Evolutionary conservation across 441 rosid species (phyloP).

Genomic region (Corymbia citriodora): DNA sequence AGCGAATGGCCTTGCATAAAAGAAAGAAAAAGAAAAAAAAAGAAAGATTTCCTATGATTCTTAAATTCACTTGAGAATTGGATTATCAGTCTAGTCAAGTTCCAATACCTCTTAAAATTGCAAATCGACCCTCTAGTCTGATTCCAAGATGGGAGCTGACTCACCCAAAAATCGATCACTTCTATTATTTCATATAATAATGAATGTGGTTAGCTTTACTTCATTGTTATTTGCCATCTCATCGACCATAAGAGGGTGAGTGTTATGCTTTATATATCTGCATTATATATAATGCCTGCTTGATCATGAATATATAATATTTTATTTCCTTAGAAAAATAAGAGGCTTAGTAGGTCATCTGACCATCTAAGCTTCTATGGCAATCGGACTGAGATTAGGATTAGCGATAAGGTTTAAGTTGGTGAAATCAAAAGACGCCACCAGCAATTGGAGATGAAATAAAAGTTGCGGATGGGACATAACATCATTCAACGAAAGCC

Average conservation of each 20-base stretch:
- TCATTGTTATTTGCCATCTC: neutral
- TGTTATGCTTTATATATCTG: too few species aligned
- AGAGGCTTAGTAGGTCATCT: neutral
- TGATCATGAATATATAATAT: neutral
- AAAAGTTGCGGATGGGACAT: neutral
- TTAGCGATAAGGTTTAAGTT: neutral
- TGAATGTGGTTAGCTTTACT: neutral
- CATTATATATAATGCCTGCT: accelerated
- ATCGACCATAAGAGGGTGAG: accelerated
- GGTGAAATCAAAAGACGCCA: neutral
- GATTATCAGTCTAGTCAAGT: accelerated
- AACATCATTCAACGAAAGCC: neutral
- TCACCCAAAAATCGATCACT: too few species aligned
- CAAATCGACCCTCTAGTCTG: neutral
- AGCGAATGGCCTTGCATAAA: accelerated
- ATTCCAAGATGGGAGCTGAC: neutral
- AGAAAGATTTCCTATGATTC: too few species aligned
- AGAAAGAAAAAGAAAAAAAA: too few species aligned
- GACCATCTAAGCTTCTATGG: neutral
- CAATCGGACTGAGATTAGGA: neutral
- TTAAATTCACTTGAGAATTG: accelerated
- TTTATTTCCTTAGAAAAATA: neutral
- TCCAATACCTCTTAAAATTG: accelerated
- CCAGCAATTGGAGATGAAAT: neutral
- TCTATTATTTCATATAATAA: accelerated